Base-by-base conservation (phyloP, 148 eudicot species). In the Heliosperma pusillum region DNA sequence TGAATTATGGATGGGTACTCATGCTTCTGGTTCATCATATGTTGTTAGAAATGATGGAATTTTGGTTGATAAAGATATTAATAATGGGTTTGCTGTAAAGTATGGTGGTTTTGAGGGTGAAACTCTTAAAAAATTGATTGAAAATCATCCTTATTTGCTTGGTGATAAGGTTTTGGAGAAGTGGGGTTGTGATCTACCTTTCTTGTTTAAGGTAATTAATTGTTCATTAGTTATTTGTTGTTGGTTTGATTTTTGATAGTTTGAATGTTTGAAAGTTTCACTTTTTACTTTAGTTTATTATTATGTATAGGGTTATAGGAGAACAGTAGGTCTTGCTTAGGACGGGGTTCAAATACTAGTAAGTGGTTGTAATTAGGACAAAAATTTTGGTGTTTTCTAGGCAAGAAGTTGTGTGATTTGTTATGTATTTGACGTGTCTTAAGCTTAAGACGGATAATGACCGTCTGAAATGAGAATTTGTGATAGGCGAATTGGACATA, bases 1-100 rank as follows among this genome's bases (percentile, higher is more conserved):
- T 15, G 97, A 95, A 86, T 83, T 95, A 12, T 95, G 98, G 97
- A 95, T 95, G 93, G 98, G 98, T 0, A 92, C 98, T 21, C 98
- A 95, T 73, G 91, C 79, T 24, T 89, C 93, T 21, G 97, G 97
- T 0, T 91, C 97, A 0, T 92, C 98, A 10, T 89, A 81, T 77
- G 84, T 89, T 47, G 75, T 80, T 0, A 73, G 70, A 3, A 76
- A 71, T 21, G 77, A 70, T 4, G 57, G 66, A 1, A 7, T 62
- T 64, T 77, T 74, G 75, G 65, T 11, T 3, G 80, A 80, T 60
- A 76, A 67, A 52, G 64, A 11, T 64, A n/a, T 22, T 17, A 66
- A 52, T 67, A 70, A 74, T 73, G n/a, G n/a, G n/a, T n/a, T n/a
- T n/a, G n/a, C n/a, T n/a, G 20, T n/a, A 0, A 71, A 42, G 21